phyloP scores from a whole-genome alignment of 495 filamentous ascomycete species.

The Aspergillus avenaceus region DNA sequence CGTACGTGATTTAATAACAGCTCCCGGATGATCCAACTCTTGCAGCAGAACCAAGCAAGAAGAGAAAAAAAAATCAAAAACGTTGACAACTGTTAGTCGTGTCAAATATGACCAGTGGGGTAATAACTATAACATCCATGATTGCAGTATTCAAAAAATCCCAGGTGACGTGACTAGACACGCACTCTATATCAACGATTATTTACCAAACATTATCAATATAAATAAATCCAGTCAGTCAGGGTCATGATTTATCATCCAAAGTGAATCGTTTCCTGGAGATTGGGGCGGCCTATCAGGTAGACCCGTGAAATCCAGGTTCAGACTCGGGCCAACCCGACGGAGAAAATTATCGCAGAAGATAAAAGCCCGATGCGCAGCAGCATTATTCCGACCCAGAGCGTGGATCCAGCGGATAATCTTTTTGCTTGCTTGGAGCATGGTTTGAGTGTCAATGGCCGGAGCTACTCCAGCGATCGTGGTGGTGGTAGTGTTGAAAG shows the following conservation, averaged over 20 bases:
- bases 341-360: conserved; percentile 29
- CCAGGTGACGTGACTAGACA: too few relatives aligned
- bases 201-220: too few relatives aligned
- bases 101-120: too few relatives aligned
- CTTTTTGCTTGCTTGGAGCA: conserved; percentile 43
- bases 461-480: not conserved
- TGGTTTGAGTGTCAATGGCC: conserved; percentile 19
- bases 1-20: too few relatives aligned
- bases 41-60: too few relatives aligned
- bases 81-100: too few relatives aligned
- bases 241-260: not conserved
- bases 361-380: conserved; percentile 47
- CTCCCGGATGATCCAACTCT: too few relatives aligned
- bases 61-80: too few relatives aligned
- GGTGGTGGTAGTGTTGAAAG: not conserved
- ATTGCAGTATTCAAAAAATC: too few relatives aligned
- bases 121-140: too few relatives aligned
- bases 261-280: not conserved
- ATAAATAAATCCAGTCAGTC: not conserved
- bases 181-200: too few relatives aligned
- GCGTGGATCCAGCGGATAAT: conserved; percentile 45
- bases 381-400: conserved; percentile 35
- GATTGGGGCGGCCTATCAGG: conserved; percentile 14
- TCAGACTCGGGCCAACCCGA: conserved; percentile 23
- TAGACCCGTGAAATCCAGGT: conserved; percentile 28